These are phyloP conservation scores for Gossypium sturtianum DNA, from an alignment of 345 rosid species.

Conservation along the genomic window DNA sequence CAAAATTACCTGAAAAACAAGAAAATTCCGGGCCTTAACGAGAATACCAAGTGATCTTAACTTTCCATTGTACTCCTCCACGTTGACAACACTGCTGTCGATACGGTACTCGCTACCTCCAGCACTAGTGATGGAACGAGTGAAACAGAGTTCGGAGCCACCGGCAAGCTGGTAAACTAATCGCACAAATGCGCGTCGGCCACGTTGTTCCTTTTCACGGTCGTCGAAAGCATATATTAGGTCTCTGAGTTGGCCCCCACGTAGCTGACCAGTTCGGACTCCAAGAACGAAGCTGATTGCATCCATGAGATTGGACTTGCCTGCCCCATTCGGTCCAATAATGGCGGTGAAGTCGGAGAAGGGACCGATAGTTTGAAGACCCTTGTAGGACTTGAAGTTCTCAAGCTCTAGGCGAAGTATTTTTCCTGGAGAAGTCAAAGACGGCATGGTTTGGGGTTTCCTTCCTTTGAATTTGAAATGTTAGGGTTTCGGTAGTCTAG, in stretches of 20 bases:
- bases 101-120: conserved; percentile 91
- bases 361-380: conserved; percentile 76
- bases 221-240: conserved; percentile 91
- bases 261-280: conserved; percentile 91
- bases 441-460: conserved; percentile 46
- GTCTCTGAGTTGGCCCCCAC: conserved; percentile 94
- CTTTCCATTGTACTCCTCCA: conserved; percentile 81
- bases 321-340: conserved; percentile 96
- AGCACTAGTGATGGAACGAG: conserved; percentile 58
- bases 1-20: conserved; percentile 80
- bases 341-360: conserved; percentile 97
- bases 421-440: conserved; percentile 60
- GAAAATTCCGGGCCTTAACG: conserved; percentile 93
- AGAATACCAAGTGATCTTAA: conserved; percentile 81
- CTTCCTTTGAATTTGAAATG: conserved; percentile 13
- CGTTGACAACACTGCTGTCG: conserved; percentile 65
- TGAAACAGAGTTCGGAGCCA: conserved; percentile 73
- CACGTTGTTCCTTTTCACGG: conserved; percentile 83
- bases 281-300: conserved; percentile 98
- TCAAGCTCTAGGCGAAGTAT: conserved; percentile 77
- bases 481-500: not conserved
- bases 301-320: conserved; percentile 97
- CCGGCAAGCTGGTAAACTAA: conserved; percentile 63
- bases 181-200: conserved; percentile 78
- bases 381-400: conserved; percentile 97